phyloP scores from a whole-genome alignment of 257 asterid genomes.

The Solanum rostratum region DNA sequence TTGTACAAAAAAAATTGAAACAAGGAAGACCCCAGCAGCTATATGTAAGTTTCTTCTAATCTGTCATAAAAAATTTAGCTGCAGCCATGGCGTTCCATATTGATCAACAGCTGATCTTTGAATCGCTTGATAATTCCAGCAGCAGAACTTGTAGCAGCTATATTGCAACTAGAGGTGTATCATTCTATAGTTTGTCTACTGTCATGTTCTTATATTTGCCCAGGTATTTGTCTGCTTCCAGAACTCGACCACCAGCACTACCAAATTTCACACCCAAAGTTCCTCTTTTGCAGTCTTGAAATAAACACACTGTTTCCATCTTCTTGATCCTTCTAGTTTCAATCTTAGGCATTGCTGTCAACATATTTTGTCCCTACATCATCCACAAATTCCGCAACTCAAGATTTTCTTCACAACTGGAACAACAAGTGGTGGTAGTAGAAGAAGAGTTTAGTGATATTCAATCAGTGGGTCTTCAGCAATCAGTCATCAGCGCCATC shows the following conservation, averaged over 20 bases:
- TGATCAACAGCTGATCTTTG: slow-evolving; percentile 20
- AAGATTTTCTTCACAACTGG: neutral
- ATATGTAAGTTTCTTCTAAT: neutral
- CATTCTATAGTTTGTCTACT: slow-evolving; percentile 10
- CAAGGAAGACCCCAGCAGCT: neutral
- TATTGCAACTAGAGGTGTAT: slow-evolving; percentile 1
- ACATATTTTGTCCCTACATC: slow-evolving; percentile 23
- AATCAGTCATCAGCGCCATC: slow-evolving; percentile 50
- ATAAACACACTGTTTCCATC: slow-evolving; percentile 9
- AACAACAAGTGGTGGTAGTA: neutral
- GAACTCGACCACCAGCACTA: slow-evolving; percentile 4
- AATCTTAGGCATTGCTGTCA: slow-evolving; percentile 24
- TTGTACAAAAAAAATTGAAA: neutral
- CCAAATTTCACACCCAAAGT: neutral
- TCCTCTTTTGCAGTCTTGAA: neutral
- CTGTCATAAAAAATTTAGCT: neutral
- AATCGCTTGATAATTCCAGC: neutral
- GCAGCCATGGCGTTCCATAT: slow-evolving; percentile 24
- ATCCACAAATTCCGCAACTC: slow-evolving; percentile 20
- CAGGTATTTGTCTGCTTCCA: neutral
- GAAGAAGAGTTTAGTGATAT: slow-evolving; percentile 15
- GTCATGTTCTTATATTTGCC: slow-evolving; percentile 6
- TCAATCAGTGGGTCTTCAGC: slow-evolving; percentile 47
- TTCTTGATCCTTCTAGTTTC: slow-evolving; percentile 21
- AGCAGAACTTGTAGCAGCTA: neutral